A percentile compares a stretch with the other conserved stretches of the same genome.
Evolutionary conservation across 139 green algal genomes (phyloP).

Genomic region (Chlamydomonas schloesseri): DNA sequence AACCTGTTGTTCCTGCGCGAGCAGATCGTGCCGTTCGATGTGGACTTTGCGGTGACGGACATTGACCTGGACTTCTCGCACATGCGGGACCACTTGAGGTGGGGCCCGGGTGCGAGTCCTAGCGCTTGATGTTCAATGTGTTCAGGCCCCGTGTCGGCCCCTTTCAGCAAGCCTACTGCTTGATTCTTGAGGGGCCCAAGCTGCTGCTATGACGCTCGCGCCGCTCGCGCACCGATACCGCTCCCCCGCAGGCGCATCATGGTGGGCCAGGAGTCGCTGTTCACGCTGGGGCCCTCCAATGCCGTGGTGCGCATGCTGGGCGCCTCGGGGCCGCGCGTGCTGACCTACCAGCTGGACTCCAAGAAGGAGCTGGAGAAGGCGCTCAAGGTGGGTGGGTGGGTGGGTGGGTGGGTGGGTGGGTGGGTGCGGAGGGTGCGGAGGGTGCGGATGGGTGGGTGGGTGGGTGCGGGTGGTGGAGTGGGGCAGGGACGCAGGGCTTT

Average conservation of each 20-base stretch:
- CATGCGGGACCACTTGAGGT: constrained; percentile 89
- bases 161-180: too few species aligned
- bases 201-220: too few species aligned
- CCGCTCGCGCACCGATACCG: too few species aligned
- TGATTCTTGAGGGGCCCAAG: too few species aligned
- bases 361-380: constrained; percentile 96
- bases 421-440: not conserved
- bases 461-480: too few species aligned
- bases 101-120: constrained; percentile 56
- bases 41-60: constrained; percentile 86
- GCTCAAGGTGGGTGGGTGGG: constrained; percentile 75
- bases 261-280: constrained; percentile 85
- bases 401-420: too few species aligned
- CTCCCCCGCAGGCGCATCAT: constrained; percentile 12
- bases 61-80: constrained; percentile 95
- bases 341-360: constrained; percentile 81
- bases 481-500: too few species aligned
- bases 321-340: constrained; percentile 76
- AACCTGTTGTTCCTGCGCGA: constrained; percentile 95
- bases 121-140: too few species aligned
- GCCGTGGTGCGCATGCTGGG: constrained; percentile 87
- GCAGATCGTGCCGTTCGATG: constrained; percentile 92
- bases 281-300: constrained; percentile 81
- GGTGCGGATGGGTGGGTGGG: too few species aligned
- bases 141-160: too few species aligned